Percentiles rank a stretch among this genome's conserved stretches.
Conservation (phyloP, 2,329 filamentous ascomycete genomes). For the Anthostomella pinea region DNA sequence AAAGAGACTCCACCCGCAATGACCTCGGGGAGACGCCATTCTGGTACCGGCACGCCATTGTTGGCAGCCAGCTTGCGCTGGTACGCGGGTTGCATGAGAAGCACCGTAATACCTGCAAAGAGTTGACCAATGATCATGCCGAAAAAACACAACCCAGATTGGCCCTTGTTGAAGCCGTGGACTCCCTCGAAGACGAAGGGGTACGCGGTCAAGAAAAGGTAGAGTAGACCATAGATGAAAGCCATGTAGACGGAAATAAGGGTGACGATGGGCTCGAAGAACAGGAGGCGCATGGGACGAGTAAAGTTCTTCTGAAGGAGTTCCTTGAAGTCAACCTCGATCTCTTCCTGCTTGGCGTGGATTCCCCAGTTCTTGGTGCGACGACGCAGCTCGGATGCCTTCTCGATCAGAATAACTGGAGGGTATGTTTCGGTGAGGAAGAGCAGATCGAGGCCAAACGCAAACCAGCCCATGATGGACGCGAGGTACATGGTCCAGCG, state of each 20-base stretch:
- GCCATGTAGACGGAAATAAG: constrained; percentile 69
- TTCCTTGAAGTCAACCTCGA: constrained; percentile 63
- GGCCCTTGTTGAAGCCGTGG: constrained; percentile 66
- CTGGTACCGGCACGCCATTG: constrained; percentile 60
- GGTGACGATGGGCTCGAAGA: constrained; percentile 67
- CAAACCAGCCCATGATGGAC: constrained; percentile 60
- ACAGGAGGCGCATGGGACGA: constrained; percentile 63
- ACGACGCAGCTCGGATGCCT: constrained; percentile 60
- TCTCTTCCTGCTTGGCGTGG: constrained; percentile 70
- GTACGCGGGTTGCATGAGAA: constrained; percentile 64
- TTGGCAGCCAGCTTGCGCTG: constrained; percentile 66
- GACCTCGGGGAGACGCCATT: constrained; percentile 64
- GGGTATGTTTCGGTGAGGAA: constrained; percentile 70
- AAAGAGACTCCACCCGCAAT: constrained; percentile 60
- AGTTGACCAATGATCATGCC: constrained; percentile 77
- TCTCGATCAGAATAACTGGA: constrained; percentile 60
- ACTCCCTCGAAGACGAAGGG: constrained; percentile 74
- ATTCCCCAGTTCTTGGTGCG: constrained; percentile 68
- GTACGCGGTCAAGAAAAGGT: constrained; percentile 83
- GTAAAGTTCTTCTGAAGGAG: constrained; percentile 64
- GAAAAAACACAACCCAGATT: constrained; percentile 78
- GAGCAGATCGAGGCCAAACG: constrained; percentile 57
- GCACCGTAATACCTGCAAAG: constrained; percentile 62
- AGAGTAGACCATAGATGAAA: constrained; percentile 71
- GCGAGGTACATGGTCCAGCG: constrained; percentile 69